A percentile compares a stretch with the other conserved stretches of the same genome.
Evolutionary conservation across 2,329 filamentous ascomycete genomes (phyloP).

Genomic region (Graphiopsis chlorocephala): DNA sequence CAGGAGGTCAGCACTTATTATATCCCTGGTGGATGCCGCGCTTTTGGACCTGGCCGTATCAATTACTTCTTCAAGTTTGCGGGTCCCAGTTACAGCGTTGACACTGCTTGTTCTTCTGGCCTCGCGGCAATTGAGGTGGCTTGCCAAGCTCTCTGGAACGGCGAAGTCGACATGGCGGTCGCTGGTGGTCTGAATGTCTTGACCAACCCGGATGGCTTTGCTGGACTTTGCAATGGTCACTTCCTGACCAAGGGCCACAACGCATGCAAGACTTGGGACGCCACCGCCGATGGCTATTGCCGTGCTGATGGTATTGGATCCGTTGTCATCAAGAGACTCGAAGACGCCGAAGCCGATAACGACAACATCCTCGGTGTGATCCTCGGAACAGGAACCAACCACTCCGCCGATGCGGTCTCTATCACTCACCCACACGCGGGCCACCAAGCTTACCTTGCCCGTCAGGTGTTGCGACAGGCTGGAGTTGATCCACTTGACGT

Average conservation of each 20-base stretch:
- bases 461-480: conserved; percentile 24
- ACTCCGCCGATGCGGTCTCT: conserved; percentile 27
- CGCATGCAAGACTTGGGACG: conserved; percentile 30
- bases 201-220: conserved; percentile 28
- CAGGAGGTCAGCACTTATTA: conserved; percentile 30
- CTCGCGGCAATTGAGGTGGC: conserved; percentile 24
- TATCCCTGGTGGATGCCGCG: conserved; percentile 26
- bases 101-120: conserved; percentile 33
- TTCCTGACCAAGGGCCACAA: conserved; percentile 26
- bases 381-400: conserved; percentile 24
- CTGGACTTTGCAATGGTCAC: conserved; percentile 28
- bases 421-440: conserved; percentile 32
- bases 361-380: conserved; percentile 31
- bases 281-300: conserved; percentile 32
- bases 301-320: conserved; percentile 29
- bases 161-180: conserved; percentile 31
- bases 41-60: conserved; percentile 28
- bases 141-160: conserved; percentile 30
- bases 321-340: conserved; percentile 32
- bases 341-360: conserved; percentile 34
- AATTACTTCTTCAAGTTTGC: conserved; percentile 29
- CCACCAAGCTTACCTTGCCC: conserved; percentile 22
- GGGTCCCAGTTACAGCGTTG: conserved; percentile 28
- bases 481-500: conserved; percentile 26
- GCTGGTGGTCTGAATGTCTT: conserved; percentile 31